Conservation (phyloP, 2,329 filamentous ascomycete genomes). For the Nannizzia gypsea region DNA sequence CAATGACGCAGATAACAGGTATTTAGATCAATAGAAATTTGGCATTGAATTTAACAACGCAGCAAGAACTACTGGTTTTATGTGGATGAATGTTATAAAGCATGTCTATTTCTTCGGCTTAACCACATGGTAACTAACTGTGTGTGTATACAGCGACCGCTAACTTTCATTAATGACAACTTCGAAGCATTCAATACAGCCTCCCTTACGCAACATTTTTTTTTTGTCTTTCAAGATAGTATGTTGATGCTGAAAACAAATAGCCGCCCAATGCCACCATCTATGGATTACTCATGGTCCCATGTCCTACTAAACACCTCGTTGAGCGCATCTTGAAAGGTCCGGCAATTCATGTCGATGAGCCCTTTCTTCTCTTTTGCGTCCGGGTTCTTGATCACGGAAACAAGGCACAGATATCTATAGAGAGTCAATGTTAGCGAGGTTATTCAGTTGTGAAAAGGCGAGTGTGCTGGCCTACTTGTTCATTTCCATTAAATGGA, state of each 20-base stretch:
- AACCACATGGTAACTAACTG: too few relatives aligned
- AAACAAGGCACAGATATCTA: conserved; percentile 53
- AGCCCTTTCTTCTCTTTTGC: conserved; percentile 52
- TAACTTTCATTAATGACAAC: too few relatives aligned
- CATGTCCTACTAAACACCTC: conserved; percentile 47
- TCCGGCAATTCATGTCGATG: conserved; percentile 55
- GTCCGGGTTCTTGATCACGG: conserved; percentile 53
- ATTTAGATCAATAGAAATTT: too few relatives aligned
- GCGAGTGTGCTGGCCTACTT: conserved; percentile 37
- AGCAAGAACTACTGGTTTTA: too few relatives aligned
- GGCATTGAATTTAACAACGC: too few relatives aligned
- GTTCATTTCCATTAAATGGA: conserved; percentile 56
- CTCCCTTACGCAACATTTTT: too few relatives aligned
- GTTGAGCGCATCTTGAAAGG: conserved; percentile 51
- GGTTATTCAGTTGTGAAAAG: background rate
- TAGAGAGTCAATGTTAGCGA: conserved; percentile 14
- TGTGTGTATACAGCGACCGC: too few relatives aligned
- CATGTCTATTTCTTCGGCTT: too few relatives aligned
- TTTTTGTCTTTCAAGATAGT: background rate
- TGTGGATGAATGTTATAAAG: too few relatives aligned
- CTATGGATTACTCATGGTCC: conserved; percentile 21
- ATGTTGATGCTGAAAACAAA: background rate
- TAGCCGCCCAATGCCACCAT: background rate
- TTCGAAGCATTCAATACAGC: too few relatives aligned
- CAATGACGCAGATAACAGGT: too few relatives aligned